Base-by-base conservation (phyloP, 2,329 filamentous ascomycete genomes). In the Colletotrichum lindemuthianum region DNA sequence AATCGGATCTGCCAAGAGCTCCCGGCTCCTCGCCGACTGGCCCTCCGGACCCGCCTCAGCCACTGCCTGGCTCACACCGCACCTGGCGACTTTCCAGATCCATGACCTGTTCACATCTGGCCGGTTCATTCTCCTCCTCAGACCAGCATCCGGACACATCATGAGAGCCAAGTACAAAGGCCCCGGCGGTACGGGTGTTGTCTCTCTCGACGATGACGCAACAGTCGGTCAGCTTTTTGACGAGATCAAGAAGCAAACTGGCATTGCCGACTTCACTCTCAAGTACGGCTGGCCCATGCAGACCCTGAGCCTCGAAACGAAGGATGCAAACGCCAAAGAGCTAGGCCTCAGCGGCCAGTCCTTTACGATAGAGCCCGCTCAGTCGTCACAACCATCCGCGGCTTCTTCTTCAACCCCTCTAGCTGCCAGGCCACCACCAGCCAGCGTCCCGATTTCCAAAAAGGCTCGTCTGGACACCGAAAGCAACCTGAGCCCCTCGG, bases 261-360 rank as follows among this genome's bases (percentile, higher is more conserved):
- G 86, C 5, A 82, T 95, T 13, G 72, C 82, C 7, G 81, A 82
- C 12, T 93, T 95, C 72, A 86, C 91, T 47, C 81, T 97, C 67
- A 97, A 96, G 81, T 92, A 90, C 77, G 93, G 93, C 40, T 97
- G 91, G 71, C 95, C 95, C 1, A 89, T 92, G 32, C 88, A 90
- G 72, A 81, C 87, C 1, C 83, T 98, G 13, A 82, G 88, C 40
- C 79, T 90, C 9, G 82, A 86, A 36, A 81, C 86, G 63, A 75
- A 77, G 68, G 72, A 76, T 75, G 37, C 84, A 78, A 67, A 79
- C 71, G 67, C 84, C 86, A 71, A 81, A 74, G 80, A 76, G 24
- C 77, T 82, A 11, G 82, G 78, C 45, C 79, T 84, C 45, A 80
- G 81, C 64, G 81, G 80, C 49, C 85, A 85, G 70, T 83, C 78